Evolutionary conservation across 1,284 basidiomycete genomes (phyloP).

Genomic region (Boletellus deceptivus): DNA sequence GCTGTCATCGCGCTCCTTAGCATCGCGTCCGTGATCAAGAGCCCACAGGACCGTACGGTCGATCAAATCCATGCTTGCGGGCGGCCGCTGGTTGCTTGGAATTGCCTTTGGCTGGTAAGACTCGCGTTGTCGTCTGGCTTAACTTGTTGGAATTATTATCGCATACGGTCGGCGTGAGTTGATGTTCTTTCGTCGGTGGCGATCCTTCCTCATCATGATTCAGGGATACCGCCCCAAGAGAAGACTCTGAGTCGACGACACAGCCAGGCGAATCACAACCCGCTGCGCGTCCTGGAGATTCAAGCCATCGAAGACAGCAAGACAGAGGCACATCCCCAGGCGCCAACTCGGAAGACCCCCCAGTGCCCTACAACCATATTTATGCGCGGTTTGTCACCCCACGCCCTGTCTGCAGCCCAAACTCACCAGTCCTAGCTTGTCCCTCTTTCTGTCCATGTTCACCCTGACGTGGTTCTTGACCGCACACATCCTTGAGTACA

Average conservation of each 20-base stretch:
- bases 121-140: slow-evolving; percentile 51
- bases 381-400: slow-evolving; percentile 39
- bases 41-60: slow-evolving; percentile 41
- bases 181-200: not conserved
- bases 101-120: slow-evolving; percentile 64
- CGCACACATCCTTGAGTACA: slow-evolving; percentile 74
- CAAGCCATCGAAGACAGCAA: slow-evolving; percentile 25
- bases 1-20: slow-evolving; percentile 54
- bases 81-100: slow-evolving; percentile 69
- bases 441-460: slow-evolving; percentile 61
- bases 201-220: slow-evolving; percentile 13
- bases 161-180: slow-evolving; percentile 46
- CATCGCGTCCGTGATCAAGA: slow-evolving; percentile 48
- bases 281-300: slow-evolving; percentile 16
- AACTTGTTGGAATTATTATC: slow-evolving; percentile 59
- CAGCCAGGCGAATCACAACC: slow-evolving; percentile 16
- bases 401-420: not conserved
- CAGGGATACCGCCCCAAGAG: slow-evolving; percentile 28
- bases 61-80: slow-evolving; percentile 68
- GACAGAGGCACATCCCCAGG: slow-evolving; percentile 21
- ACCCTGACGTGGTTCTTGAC: slow-evolving; percentile 78
- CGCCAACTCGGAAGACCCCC: slow-evolving; percentile 25
- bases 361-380: slow-evolving; percentile 33
- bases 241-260: slow-evolving; percentile 27
- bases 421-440: slow-evolving; percentile 42